Percentiles rank a stretch among this genome's conserved stretches.
phyloP scores from a whole-genome alignment of 371 early-diverging fungal species.

The Coemansia sp. region DNA sequence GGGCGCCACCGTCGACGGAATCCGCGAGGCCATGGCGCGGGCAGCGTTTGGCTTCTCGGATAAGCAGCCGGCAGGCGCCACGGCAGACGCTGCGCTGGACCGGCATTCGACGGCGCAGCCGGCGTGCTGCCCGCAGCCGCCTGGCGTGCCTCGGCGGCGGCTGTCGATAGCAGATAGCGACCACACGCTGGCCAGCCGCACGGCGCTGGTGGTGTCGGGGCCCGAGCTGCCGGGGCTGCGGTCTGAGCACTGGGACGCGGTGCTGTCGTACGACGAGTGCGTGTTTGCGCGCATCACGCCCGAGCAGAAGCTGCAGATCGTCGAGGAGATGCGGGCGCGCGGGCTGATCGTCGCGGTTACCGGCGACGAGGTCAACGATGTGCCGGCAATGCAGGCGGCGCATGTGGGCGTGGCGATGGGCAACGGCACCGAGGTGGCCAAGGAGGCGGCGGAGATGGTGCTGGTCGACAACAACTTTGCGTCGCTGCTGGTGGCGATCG shows the following conservation, averaged over 20 bases:
- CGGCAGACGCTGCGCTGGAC: background rate
- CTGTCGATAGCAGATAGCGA: conserved; percentile 8
- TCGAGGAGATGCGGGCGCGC: conserved; percentile 71
- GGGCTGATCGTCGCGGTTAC: conserved; percentile 85
- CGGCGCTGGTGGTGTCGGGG: conserved; percentile 58
- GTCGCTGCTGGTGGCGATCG: conserved; percentile 66
- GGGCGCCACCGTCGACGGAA: conserved; percentile 13
- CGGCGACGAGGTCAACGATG: conserved; percentile 97
- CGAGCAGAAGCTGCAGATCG: conserved; percentile 86
- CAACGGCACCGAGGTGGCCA: conserved; percentile 68
- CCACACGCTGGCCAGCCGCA: conserved; percentile 3
- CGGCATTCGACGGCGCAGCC: background rate
- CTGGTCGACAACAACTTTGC: conserved; percentile 66
- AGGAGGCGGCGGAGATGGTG: conserved; percentile 69
- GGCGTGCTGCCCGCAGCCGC: background rate
- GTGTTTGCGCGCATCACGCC: conserved; percentile 93
- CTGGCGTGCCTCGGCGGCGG: background rate
- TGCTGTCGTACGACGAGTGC: conserved; percentile 67
- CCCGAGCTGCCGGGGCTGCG: conserved; percentile 56
- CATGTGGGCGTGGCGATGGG: conserved; percentile 82
- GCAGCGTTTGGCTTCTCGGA: background rate
- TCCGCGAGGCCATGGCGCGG: conserved; percentile 20
- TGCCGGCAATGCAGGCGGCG: conserved; percentile 77
- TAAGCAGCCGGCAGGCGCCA: background rate
- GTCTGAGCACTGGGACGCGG: conserved; percentile 59